Base-by-base conservation (phyloP, 2,329 filamentous ascomycete genomes). In the Fusarium armeniacum region DNA sequence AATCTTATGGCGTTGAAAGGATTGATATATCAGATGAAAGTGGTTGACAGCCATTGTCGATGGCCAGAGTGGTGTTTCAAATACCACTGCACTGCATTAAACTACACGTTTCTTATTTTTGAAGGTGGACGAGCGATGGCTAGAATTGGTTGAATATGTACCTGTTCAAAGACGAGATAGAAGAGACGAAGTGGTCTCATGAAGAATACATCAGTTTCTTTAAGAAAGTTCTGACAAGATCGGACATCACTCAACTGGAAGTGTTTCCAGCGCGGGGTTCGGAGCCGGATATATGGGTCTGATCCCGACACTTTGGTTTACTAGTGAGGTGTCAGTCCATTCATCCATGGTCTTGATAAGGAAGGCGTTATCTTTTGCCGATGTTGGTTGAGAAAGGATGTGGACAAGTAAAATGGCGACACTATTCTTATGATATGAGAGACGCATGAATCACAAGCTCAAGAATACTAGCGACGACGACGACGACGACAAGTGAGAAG, bases 1-100 rank as follows among this genome's bases (percentile, higher is more conserved):
- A 46, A 60, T 74, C 54, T 70, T 56, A 38, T 36, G 72, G 72
- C 72, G 70, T 74, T 74, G 71, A 67, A 58, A 64, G 69, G 70
- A 72, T 64, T 56, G 65, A 62, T 65, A 70, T 68, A 72, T 70
- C 65, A 68, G 61, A 64, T 56, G 55, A 66, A 58, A 44, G 52
- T 36, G 35, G 36, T 32, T 35, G 45, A 46, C 56, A 59, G 44
- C 54, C 53, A 50, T 50, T 26, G 50, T 51, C 43, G 32, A 53
- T 26, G 49, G 57, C 40, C 30, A 43, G 26, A 53, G 53, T 20
- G 59, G 59, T 61, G 41, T 40, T 50, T 43, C 56, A 54, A 57
- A 51, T 18, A 36, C 26, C 49, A 51, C 10, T n/a, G 11, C 18
- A 38, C 33, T 51, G 24, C 33, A 50, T 22, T 49, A 22, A 16